Conservation (phyloP, 2,329 filamentous ascomycete genomes). For the Pseudocercospora fuligena region DNA sequence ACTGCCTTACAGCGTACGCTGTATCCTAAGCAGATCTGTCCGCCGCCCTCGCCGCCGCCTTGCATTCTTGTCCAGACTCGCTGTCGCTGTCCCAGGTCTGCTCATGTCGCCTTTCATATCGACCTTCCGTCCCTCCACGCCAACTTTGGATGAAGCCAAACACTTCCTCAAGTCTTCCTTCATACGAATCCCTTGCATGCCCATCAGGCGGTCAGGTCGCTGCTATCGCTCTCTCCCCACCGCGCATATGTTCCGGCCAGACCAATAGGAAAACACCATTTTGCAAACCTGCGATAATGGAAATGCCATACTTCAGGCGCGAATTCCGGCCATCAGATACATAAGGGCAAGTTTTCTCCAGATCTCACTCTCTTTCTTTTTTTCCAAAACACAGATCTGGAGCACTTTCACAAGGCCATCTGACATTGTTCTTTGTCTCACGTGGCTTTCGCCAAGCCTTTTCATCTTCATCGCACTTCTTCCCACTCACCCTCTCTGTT, state of each 20-base stretch:
- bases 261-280: slow-evolving; percentile 25
- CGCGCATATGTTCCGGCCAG: slow-evolving; percentile 31
- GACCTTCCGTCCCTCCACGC: neutral
- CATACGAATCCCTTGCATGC: slow-evolving; percentile 11
- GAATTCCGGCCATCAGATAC: slow-evolving; percentile 32
- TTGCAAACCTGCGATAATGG: slow-evolving; percentile 19
- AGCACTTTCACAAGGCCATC: slow-evolving; percentile 12
- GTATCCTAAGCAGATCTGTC: neutral
- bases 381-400: slow-evolving; percentile 14
- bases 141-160: neutral
- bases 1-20: neutral
- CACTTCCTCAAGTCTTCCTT: neutral
- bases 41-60: neutral
- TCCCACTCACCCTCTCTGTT: neutral
- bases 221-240: slow-evolving; percentile 15
- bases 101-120: neutral
- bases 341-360: slow-evolving; percentile 27
- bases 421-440: slow-evolving; percentile 11
- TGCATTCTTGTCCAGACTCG: neutral
- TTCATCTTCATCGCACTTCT: slow-evolving; percentile 10
- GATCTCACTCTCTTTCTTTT: slow-evolving; percentile 25
- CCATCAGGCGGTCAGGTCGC: slow-evolving; percentile 17
- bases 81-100: neutral
- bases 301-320: slow-evolving; percentile 13
- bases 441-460: slow-evolving; percentile 10